Evolutionary conservation across 176 grass and related monocot species (phyloP), one percentile per base, ranked within the genome.

Genomic region (Sorghum bicolor): DNA sequence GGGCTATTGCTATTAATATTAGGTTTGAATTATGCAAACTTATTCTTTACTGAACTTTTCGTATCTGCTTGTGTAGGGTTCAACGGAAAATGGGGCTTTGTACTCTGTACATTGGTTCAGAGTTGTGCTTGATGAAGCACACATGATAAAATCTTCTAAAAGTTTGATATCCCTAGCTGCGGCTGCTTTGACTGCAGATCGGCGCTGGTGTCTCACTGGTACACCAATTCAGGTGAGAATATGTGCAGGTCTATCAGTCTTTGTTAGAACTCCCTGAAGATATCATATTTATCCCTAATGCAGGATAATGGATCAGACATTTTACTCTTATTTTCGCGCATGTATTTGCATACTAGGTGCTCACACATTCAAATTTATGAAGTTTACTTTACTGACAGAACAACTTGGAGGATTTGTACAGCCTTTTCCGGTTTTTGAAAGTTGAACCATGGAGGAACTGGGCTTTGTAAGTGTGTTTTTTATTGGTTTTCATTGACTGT

Each of bases 171-270:
- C 96, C 32, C 78, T 92, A 33, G 96, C 93, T 64, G 85, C 96
- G 82, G 72, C 87, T 77, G 83, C 85, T 83, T 85, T 98, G 80
- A 82, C 82, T 62, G 96, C 93, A 73, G 93, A 95, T 88, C 89
- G 93, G 58, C 91, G 96, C 10, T 98, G 96, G 96, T 98, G 96
- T 90, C 96, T 98, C 52, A 91, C 96, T 83, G 96, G 96, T 52
- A 98, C 96, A 70, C 96, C 96, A 78, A 93, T 98, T 92, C 96
- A 98, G 92, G 94, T 92, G 76, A 88, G 66, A 55, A 52, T 67
- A 65, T 80, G 63, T 53, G 37, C 25, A 81, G 33, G 48, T 84
- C 33, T 77, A n/a, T 61, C 14, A 2, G 38, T 70, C 17, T 7
- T 48, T 68, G 55, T 66, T 52, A 36, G 47, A 34, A 65, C 11